Evolutionary conservation across 2,329 filamentous ascomycete species (phyloP).

Genomic region (Apiospora koreana): DNA sequence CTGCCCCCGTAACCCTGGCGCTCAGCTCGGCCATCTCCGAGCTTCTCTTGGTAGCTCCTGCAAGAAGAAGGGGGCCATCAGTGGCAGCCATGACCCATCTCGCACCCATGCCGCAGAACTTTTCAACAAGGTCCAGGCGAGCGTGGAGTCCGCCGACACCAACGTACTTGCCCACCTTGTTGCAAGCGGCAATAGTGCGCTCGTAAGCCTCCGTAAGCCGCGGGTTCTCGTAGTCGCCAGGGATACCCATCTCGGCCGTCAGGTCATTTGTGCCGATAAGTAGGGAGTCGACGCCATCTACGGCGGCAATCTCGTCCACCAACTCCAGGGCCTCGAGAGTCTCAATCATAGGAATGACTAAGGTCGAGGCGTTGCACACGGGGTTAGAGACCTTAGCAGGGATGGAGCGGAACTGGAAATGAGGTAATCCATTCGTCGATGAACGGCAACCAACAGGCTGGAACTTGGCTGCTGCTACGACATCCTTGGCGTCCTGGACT

Average conservation of each 20-base stretch:
- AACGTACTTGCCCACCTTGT: slow-evolving; percentile 39
- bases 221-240: slow-evolving; percentile 40
- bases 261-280: slow-evolving; percentile 47
- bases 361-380: slow-evolving; percentile 33
- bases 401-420: slow-evolving; percentile 20
- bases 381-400: slow-evolving; percentile 16
- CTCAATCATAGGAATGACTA: slow-evolving; percentile 43
- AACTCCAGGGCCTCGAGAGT: slow-evolving; percentile 29
- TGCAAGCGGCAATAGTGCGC: slow-evolving; percentile 38
- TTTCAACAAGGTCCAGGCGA: slow-evolving; percentile 41
- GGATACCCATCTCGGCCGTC: slow-evolving; percentile 43
- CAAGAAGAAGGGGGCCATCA: slow-evolving; percentile 28
- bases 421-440: slow-evolving; percentile 23
- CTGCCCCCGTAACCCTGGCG: neutral
- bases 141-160: slow-evolving; percentile 42
- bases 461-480: slow-evolving; percentile 25
- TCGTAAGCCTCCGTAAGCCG: slow-evolving; percentile 30
- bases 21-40: neutral
- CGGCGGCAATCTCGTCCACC: slow-evolving; percentile 26
- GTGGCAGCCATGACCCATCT: slow-evolving; percentile 29
- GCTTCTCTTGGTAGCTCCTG: slow-evolving; percentile 24
- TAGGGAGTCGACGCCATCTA: slow-evolving; percentile 43
- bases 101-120: slow-evolving; percentile 31
- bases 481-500: slow-evolving; percentile 23
- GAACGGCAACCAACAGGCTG: slow-evolving; percentile 27